Conservation (phyloP, 2,329 filamentous ascomycete genomes). For the Paecilomyces niveus region DNA sequence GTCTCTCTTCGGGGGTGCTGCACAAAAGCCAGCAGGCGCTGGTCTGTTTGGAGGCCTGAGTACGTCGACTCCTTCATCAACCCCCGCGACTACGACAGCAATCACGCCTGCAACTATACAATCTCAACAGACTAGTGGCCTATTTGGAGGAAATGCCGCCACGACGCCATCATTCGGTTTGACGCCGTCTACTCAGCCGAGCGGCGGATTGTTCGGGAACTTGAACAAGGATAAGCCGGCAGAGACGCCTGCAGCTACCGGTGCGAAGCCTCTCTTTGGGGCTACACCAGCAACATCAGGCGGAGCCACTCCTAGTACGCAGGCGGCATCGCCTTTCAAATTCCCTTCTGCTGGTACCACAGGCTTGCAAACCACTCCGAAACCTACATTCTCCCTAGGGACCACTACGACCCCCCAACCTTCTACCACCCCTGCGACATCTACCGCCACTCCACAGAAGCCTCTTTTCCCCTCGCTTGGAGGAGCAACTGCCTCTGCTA, state of each 20-base stretch:
- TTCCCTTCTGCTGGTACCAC: constrained; percentile 16
- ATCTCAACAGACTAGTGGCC: constrained; percentile 20
- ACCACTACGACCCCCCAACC: constrained; percentile 12
- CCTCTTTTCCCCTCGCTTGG: constrained; percentile 24
- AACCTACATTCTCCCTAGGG: constrained; percentile 20
- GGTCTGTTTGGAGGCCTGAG: constrained; percentile 20
- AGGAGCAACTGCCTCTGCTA: constrained; percentile 21
- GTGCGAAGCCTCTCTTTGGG: constrained; percentile 23
- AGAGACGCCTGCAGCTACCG: constrained; percentile 18
- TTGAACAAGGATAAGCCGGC: constrained; percentile 24
- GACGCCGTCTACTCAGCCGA: constrained; percentile 13
- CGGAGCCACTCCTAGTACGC: constrained; percentile 10
- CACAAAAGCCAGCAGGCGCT: constrained; percentile 15
- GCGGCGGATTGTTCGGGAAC: constrained; percentile 22
- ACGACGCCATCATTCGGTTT: constrained; percentile 22
- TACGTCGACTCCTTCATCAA: constrained; percentile 13
- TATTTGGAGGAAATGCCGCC: constrained; percentile 21
- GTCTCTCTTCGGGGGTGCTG: constrained; percentile 18
- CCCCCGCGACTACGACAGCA: constrained; percentile 16
- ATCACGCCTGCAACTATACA: constrained; percentile 16
- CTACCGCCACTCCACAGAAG: constrained; percentile 27
- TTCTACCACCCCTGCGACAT: constrained; percentile 17
- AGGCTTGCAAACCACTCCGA: constrained; percentile 12
- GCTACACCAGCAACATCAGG: constrained; percentile 11
- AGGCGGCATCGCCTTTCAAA: constrained; percentile 23